A percentile compares a stretch with the other conserved stretches of the same genome.
phyloP scores from a whole-genome alignment of 306 rosid genomes.

The Mucuna pruriens region DNA sequence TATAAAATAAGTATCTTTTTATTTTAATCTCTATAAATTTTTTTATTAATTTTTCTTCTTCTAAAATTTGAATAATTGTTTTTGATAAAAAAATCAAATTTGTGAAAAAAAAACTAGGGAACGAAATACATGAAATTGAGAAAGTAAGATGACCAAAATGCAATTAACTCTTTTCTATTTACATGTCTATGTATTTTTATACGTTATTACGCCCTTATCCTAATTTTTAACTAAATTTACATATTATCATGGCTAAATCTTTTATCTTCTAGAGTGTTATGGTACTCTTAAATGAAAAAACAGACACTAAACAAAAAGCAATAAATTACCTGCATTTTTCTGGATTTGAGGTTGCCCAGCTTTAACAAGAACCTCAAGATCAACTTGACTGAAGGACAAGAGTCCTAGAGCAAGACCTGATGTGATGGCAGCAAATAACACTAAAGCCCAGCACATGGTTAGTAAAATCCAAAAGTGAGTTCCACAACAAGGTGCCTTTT shows the following conservation, averaged over 20 bases:
- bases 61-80: too few relatives aligned
- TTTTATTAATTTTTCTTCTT: too few relatives aligned
- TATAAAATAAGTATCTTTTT: too few relatives aligned
- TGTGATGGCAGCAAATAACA: constrained; percentile 60
- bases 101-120: too few relatives aligned
- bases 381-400: constrained; percentile 70
- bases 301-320: not conserved
- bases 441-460: constrained; percentile 43
- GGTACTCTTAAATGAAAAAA: not conserved
- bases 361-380: constrained; percentile 73
- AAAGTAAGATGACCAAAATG: too few relatives aligned
- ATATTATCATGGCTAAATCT: not conserved
- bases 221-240: not conserved
- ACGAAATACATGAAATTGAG: too few relatives aligned
- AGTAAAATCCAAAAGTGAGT: constrained; percentile 56
- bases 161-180: too few relatives aligned
- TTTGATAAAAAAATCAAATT: too few relatives aligned
- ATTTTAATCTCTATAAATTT: too few relatives aligned
- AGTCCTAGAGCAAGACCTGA: constrained; percentile 78
- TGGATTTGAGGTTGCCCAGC: constrained; percentile 62
- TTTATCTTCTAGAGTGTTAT: not conserved
- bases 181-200: not conserved
- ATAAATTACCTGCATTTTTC: constrained; percentile 57
- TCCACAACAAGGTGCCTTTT: constrained; percentile 47
- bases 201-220: not conserved